These are phyloP conservation scores for Cladobotryum mycophilum DNA, from an alignment of 2,329 filamentous ascomycete species.

Conservation along the genomic window DNA sequence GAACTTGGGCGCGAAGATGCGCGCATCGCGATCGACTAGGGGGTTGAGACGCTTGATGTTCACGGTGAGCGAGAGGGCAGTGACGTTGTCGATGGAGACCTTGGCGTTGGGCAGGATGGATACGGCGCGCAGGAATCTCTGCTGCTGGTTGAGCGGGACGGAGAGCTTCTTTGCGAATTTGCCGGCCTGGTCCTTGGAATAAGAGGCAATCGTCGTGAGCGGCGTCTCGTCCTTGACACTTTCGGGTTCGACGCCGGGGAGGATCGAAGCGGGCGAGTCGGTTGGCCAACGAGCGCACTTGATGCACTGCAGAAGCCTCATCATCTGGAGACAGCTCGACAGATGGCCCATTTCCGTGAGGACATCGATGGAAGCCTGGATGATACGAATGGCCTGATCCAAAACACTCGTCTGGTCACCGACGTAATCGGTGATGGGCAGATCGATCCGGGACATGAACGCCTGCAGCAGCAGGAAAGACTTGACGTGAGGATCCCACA, in stretches of 20 bases:
- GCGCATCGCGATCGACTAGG: conserved; percentile 57
- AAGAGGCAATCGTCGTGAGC: conserved; percentile 37
- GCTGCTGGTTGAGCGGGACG: conserved; percentile 38
- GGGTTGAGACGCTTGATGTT: conserved; percentile 61
- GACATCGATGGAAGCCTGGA: conserved; percentile 91
- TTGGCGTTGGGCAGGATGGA: conserved; percentile 63
- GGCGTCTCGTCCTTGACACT: conserved; percentile 35
- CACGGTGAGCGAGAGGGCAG: conserved; percentile 57
- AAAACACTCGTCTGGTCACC: conserved; percentile 86
- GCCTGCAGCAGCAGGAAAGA: conserved; percentile 90
- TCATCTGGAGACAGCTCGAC: conserved; percentile 73
- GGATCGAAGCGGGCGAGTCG: conserved; percentile 70
- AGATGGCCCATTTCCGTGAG: conserved; percentile 82
- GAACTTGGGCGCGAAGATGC: conserved; percentile 82
- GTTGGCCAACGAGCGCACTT: conserved; percentile 89
- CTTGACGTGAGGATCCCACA: conserved; percentile 99
- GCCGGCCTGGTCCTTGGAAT: conserved; percentile 29
- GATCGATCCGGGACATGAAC: conserved; percentile 85
- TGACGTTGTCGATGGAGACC: conserved; percentile 55
- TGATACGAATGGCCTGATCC: conserved; percentile 93
- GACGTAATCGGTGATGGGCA: conserved; percentile 95
- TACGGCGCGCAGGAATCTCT: conserved; percentile 52
- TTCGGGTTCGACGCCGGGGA: conserved; percentile 61
- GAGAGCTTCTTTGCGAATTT: conserved; percentile 45
- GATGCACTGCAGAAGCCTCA: conserved; percentile 80